Evolutionary conservation across 805 yeast genomes (phyloP), one percentile per base, ranked within the genome.

Genomic region (Yamadazyma scolyti): DNA sequence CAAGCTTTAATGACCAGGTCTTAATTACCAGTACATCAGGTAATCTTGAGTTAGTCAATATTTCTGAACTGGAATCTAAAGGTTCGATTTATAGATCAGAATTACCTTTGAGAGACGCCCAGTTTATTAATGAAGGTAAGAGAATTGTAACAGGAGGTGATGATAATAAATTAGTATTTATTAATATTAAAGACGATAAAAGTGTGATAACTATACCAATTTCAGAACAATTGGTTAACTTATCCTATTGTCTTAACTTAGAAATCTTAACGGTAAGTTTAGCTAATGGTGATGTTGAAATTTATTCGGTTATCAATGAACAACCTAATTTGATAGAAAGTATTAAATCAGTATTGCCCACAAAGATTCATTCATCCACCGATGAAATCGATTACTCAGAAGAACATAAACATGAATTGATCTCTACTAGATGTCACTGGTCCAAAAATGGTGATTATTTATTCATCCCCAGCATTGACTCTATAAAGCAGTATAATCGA

Each of bases 121-220:
- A 58, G 9, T 71, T 77, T 44, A 73, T 80, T 14, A 83, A 82
- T 42, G 75, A 72, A 30, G 87, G 82, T 0, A 68, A 72, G 20
- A 61, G 75, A 48, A 61, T 69, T 1, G 61, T 77, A 1, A 68
- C 77, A 37, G 88, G 81, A 16, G 89, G 90, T 23, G 84, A 81
- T 41, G 82, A 77, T 40, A 69, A 72, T 25, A 76, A 76, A 33
- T 53, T 82, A 24, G 59, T 64, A 2, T 47, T 81, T 3, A 50
- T 78, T 1, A 31, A 32, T 14, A 25, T 31, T 16, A 26, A 28
- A 13, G 33, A 33, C 15, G 18, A 25, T 14, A 75, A 72, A 30
- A 26, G 43, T 15, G 46, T 47, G 14, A 53, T 9, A 59, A 51
- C 20, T 9, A 52, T 66, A 21, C 56, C 52, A 23, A 52, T 65